Base-by-base conservation (phyloP, 345 rosid species). In the Heritiera fomes region DNA sequence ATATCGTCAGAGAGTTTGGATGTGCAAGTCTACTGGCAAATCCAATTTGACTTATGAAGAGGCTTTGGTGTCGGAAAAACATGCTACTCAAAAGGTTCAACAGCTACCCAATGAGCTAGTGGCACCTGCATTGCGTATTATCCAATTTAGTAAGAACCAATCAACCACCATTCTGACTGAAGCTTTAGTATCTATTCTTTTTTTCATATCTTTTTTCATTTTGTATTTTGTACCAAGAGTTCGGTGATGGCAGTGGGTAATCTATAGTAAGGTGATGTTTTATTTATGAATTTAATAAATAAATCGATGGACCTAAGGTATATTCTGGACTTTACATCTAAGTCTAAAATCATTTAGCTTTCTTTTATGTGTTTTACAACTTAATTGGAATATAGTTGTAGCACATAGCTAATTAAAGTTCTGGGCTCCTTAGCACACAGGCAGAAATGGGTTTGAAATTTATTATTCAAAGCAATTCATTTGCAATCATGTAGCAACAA, bases 11-110 rank as follows among this genome's bases (percentile, higher is more conserved):
- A 91, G 97, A 81, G 82, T 86, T 72, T 94, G 99, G 99, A 87
- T 88, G 49, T 94, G 99, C 81, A 89, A 88, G 87, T 82, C 88
- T 81, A 96, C 94, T 43, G 99, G 97, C 10, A 96, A 91, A 87
- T 76, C 87, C 71, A 86, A 91, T 86, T 80, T 96, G 91, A 96
- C 98, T 68, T 96, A 86, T 65, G 98, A 96, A 84, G 99, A 92
- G 91, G 98, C 99, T 69, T 84, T 94, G 90, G 91, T 92, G n/a
- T 91, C 95, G 17, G 99, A 96, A 86, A 94, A 87, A 83, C 77
- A 59, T 47, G 94, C 95, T 10, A 71, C 74, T 71, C 86, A 89
- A 86, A 96, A 85, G 85, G 97, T 92, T 85, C 95, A 90, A 84
- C 90, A 87, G 77, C 85, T 96, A 67, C 91, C 97, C 17, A 67